Conservation (phyloP, 768 basidiomycete genomes). For the Xerocomus potaroensis region DNA sequence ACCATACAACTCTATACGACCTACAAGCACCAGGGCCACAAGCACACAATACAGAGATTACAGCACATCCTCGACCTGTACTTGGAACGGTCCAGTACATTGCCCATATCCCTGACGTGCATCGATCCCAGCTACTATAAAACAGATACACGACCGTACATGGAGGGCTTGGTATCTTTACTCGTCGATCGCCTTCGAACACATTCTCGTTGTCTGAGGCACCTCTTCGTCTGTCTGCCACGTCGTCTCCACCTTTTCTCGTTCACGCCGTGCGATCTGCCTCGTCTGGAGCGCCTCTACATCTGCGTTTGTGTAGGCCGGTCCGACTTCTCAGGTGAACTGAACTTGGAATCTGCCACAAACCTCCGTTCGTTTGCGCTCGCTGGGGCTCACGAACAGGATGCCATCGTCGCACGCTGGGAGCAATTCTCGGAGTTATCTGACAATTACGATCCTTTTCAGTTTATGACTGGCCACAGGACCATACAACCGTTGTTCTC, state of each 20-base stretch:
- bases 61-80: slow-evolving; percentile 2
- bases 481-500: slow-evolving; percentile 5
- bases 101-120: slow-evolving; percentile 17
- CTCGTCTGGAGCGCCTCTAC: slow-evolving; percentile 7
- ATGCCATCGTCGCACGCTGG: slow-evolving; percentile 6
- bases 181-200: slow-evolving; percentile 12
- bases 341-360: slow-evolving; percentile 8
- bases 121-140: slow-evolving; percentile 12
- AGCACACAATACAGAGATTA: slow-evolving; percentile 1
- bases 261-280: slow-evolving; percentile 12
- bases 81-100: slow-evolving; percentile 7
- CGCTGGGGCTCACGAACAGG: not conserved
- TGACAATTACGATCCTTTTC: too few species aligned
- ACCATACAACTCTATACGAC: slow-evolving; percentile 16
- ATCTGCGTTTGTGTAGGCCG: not conserved
- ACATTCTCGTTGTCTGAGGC: slow-evolving; percentile 16
- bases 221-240: slow-evolving; percentile 8
- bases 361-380: slow-evolving; percentile 14
- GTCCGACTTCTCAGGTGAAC: not conserved
- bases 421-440: slow-evolving; percentile 12
- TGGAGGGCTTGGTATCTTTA: slow-evolving; percentile 2
- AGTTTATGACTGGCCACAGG: slow-evolving; percentile 7
- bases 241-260: slow-evolving; percentile 3
- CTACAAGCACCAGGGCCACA: not conserved
- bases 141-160: too few species aligned